Evolutionary conservation across 805 yeast species (phyloP), one percentile per base, ranked within the genome.

Genomic region (Schwanniomyces occidentalis): DNA sequence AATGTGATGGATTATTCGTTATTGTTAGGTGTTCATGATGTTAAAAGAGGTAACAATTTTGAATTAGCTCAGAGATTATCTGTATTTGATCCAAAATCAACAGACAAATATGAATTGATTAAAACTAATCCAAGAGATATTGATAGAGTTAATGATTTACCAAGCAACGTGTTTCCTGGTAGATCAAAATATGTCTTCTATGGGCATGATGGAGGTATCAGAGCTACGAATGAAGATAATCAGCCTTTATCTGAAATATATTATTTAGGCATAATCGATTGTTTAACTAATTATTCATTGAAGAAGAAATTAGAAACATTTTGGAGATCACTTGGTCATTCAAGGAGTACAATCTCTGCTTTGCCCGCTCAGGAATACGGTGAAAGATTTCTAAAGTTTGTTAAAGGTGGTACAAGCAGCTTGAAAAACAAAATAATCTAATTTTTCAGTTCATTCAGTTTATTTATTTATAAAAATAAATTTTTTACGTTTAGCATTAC

Each of bases 1-100:
- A 88, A 89, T 48, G 90, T 87, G 22, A 93, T 93, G 99, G 99
- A 93, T 58, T 93, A 95, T 60, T 89, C 97, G 0, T 69, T 93
- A 42, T 65, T 93, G 30, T 63, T 95, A 28, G 99, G 99, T 1
- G 73, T 90, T 20, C 97, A 88, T 54, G 93, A 90, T 54, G 65
- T 83, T 41, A 68, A 70, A 18, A 68, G 71, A 42, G 86, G 82
- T 2, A 77, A 76, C 40, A 68, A 72, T 8, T 41, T 45, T 16
- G 61, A 59, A 6, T 38, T 51, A 7, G 30, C 46, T n/a, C 59
- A 63, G 34, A 71, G 68, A 39, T 50, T 73, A 24, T 63, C 75
- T 2, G 61, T 69, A 2, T 68, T 69, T 41, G 73, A 65, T 33
- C 75, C 75, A 2, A 65, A 61, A 44, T 63, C 69, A 3, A 43